Base-by-base conservation (phyloP, 148 eudicot species). In the Persicaria tinctoria region DNA sequence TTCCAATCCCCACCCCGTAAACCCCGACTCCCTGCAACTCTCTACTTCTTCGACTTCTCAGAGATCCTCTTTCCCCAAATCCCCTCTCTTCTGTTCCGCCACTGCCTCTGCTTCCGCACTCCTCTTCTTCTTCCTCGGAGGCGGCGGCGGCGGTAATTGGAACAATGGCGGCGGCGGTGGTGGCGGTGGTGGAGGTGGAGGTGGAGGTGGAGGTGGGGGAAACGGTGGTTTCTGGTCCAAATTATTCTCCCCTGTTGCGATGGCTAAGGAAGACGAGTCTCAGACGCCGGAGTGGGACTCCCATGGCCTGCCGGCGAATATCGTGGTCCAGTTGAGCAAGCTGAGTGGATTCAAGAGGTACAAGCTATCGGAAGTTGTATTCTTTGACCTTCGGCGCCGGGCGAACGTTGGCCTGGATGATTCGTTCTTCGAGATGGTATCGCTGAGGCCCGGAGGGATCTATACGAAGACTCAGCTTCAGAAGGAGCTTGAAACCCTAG, bases 381-480 rank as follows among this genome's bases (percentile, higher is more conserved):
- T 90, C 76, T 80, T 89, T 46, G 96, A 92, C 68, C 78, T 76
- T 2, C 74, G 86, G 5, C 77, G 83, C 0, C 57, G 86, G 4
- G 60, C 81, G 4, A 84, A 83, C 0, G 86, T 87, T 0, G 94
- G 92, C 5, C 78, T 89, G 0, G 96, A 92, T 56, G 98, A 95
- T 54, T 89, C 97, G 7, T 92, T 95, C 73, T 87, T 87, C 53
- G 97, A 95, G 75, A 90, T 90, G 93, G 89, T 95, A 5, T 83
- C 97, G 3, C 70, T 92, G 48, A 78, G 90, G 7, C 89, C 98
- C 0, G 89, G 89, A 0, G 96, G 96, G 0, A 62, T 92, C 46
- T 95, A 95, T 74, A 95, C 96, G 0, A 95, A 89, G 55, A 74
- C 91, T 12, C 97, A 95, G 84, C 82, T 95, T 8, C 90, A 87